Conservation (phyloP, 2,329 filamentous ascomycete species). For the Fusarium tupiense region DNA sequence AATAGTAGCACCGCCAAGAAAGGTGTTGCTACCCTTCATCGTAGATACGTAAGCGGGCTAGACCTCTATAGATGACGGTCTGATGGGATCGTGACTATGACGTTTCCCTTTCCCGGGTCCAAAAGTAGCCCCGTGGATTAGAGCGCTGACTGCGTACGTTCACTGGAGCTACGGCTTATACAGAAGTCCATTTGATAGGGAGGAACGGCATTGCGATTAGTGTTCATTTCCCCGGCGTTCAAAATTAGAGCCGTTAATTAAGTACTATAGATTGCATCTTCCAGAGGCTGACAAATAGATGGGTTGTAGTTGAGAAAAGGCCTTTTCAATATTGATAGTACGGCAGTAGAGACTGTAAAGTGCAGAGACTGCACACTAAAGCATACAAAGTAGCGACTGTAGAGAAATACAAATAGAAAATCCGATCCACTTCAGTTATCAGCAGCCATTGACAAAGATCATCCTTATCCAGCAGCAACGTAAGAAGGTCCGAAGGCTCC, state of each 20-base stretch:
- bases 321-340: background rate
- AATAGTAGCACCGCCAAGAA: background rate
- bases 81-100: background rate
- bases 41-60: background rate
- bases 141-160: background rate
- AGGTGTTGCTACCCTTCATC: background rate
- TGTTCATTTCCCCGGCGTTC: background rate
- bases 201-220: background rate
- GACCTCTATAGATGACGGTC: too few species aligned
- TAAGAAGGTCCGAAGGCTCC: background rate
- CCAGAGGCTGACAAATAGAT: background rate
- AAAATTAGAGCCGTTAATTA: background rate
- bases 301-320: background rate
- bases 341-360: background rate
- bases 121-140: background rate
- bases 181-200: background rate
- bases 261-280: rapidly evolving
- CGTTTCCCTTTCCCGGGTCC: background rate
- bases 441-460: background rate
- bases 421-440: too few species aligned
- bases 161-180: background rate
- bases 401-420: background rate
- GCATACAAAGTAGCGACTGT: background rate
- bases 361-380: background rate
- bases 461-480: background rate